Percentiles rank a stretch among this genome's conserved stretches.
These are phyloP conservation scores for Rosa lucieae DNA, from an alignment of 306 rosid genomes.

Conservation along the genomic window DNA sequence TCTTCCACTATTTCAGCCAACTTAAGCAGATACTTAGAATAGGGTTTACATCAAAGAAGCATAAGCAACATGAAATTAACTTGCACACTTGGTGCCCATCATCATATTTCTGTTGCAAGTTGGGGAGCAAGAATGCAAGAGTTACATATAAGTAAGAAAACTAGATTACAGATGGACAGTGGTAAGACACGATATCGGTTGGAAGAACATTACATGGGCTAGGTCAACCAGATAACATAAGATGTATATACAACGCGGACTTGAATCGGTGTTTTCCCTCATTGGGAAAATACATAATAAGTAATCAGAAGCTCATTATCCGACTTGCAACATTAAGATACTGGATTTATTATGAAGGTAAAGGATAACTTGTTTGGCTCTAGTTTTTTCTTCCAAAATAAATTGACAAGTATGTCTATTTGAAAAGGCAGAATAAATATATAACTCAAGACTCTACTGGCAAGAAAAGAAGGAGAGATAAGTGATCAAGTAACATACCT, in stretches of 20 bases:
- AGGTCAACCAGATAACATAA: not conserved
- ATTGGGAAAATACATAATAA: not conserved
- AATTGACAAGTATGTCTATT: not conserved
- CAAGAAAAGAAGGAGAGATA: conserved; percentile 1
- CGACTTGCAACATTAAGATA: not conserved
- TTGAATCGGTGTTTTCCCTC: not conserved
- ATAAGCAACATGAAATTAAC: not conserved
- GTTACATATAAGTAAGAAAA: not conserved
- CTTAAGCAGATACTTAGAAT: not conserved
- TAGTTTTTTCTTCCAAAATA: not conserved
- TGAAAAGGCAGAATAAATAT: not conserved
- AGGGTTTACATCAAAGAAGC: not conserved
- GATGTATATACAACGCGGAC: no score
- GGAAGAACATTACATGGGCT: not conserved
- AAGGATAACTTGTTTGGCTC: not conserved
- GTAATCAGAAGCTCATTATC: not conserved
- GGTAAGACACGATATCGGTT: not conserved
- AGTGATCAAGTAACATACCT: conserved; percentile 53
- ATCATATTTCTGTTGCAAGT: not conserved
- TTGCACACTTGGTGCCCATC: not conserved
- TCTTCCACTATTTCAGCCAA: conserved; percentile 4
- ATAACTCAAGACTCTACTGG: not conserved
- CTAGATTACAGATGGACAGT: not conserved
- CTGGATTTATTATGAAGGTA: not conserved
- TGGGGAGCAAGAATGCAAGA: not conserved